A percentile compares a stretch with the other conserved stretches of the same genome.
Conservation (phyloP, 1,284 basidiomycete genomes). For the Ganoderma multipileum region DNA sequence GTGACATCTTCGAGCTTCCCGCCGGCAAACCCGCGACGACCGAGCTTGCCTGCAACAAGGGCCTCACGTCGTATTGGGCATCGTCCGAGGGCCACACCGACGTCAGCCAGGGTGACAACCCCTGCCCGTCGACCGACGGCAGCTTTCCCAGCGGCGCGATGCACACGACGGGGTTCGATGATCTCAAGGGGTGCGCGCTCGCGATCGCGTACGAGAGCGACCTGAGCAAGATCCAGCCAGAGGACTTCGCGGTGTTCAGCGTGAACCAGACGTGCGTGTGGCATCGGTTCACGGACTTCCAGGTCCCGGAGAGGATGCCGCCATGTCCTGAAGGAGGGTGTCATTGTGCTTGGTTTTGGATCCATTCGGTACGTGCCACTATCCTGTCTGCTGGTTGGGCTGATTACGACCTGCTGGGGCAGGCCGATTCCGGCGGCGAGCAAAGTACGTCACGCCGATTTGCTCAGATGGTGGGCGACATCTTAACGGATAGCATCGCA, state of each 20-base stretch:
- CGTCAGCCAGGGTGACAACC: slow-evolving; percentile 51
- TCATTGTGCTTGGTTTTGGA: slow-evolving; percentile 78
- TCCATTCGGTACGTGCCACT: slow-evolving; percentile 53
- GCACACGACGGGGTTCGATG: slow-evolving; percentile 60
- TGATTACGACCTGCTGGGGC: not conserved
- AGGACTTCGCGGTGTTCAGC: slow-evolving; percentile 75
- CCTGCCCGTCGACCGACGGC: slow-evolving; percentile 52
- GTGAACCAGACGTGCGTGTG: slow-evolving; percentile 79
- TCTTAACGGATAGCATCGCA: slow-evolving; percentile 28
- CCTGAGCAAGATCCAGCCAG: slow-evolving; percentile 58
- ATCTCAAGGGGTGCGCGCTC: slow-evolving; percentile 70
- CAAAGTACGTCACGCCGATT: slow-evolving; percentile 46
- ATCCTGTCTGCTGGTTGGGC: not conserved
- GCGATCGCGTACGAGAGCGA: slow-evolving; percentile 76
- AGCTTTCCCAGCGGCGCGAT: slow-evolving; percentile 44
- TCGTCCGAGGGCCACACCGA: slow-evolving; percentile 55
- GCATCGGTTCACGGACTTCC: slow-evolving; percentile 68
- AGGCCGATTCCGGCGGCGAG: slow-evolving; percentile 50
- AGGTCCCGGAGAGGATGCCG: slow-evolving; percentile 70
- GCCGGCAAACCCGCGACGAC: slow-evolving; percentile 56
- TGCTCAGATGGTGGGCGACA: not conserved
- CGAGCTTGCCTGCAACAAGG: slow-evolving; percentile 65
- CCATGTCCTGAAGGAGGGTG: slow-evolving; percentile 72
- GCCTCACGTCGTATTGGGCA: slow-evolving; percentile 58
- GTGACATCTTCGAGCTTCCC: slow-evolving; percentile 62